phyloP scores from a whole-genome alignment of 75 land plant species.

The Selaginella moellendorffii region DNA sequence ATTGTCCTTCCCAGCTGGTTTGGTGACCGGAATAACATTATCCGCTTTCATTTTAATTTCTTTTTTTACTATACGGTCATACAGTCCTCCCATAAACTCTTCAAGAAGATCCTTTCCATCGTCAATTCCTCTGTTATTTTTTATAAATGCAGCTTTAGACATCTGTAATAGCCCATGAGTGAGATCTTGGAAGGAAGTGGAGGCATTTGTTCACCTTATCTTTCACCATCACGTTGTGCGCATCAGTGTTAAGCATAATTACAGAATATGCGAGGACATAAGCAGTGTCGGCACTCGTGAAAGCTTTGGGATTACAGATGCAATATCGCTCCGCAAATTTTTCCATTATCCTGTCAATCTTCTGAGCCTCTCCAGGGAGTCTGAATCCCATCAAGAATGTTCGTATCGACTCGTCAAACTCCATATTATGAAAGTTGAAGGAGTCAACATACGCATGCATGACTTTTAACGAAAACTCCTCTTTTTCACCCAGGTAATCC shows the following conservation, averaged over 20 bases:
- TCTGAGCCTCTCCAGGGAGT: slow-evolving; percentile 95
- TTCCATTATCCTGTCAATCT: slow-evolving; percentile 93
- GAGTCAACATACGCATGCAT: slow-evolving; percentile 97
- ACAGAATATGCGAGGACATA: slow-evolving; percentile 89
- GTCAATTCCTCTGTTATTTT: slow-evolving; percentile 76
- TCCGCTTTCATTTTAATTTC: slow-evolving; percentile 77
- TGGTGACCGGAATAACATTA: slow-evolving; percentile 39
- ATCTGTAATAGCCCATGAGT: slow-evolving; percentile 26
- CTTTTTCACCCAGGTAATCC: slow-evolving; percentile 85
- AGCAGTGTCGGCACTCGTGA: slow-evolving; percentile 75
- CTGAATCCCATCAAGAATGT: slow-evolving; percentile 72
- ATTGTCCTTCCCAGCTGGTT: slow-evolving; percentile 4
- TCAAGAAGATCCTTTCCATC: slow-evolving; percentile 78
- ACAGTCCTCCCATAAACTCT: slow-evolving; percentile 50
- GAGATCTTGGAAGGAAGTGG: neutral
- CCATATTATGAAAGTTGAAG: slow-evolving; percentile 64
- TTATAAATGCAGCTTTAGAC: slow-evolving; percentile 65
- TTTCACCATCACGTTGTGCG: slow-evolving; percentile 81
- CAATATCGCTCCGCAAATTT: slow-evolving; percentile 95
- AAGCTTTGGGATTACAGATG: slow-evolving; percentile 67
- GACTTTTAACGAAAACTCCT: slow-evolving; percentile 66
- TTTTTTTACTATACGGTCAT: slow-evolving; percentile 66
- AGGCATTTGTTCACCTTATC: slow-evolving; percentile 42
- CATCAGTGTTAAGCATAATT: slow-evolving; percentile 83
- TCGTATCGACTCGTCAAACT: slow-evolving; percentile 77